A percentile compares a stretch with the other conserved stretches of the same genome.
phyloP scores from a whole-genome alignment of 2,329 filamentous ascomycete species.

The Sporothrix curviconia region DNA sequence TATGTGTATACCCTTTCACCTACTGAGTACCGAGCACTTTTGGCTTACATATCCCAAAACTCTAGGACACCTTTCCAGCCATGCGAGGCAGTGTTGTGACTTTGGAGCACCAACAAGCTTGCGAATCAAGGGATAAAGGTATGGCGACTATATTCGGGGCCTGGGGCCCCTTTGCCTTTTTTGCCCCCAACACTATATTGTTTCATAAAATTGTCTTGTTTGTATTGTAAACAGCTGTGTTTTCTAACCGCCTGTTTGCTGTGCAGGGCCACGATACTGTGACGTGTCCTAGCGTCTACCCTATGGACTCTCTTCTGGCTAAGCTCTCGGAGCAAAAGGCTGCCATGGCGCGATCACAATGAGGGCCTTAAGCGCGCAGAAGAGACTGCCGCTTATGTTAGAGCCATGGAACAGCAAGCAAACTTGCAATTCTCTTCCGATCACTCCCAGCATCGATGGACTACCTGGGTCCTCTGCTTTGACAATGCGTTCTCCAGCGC shows the following conservation, averaged over 20 bases:
- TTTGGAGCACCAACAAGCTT: slow-evolving; percentile 48
- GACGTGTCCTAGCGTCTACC: slow-evolving; percentile 35
- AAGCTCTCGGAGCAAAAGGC: slow-evolving; percentile 67
- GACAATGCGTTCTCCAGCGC: slow-evolving; percentile 49
- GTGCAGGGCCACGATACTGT: slow-evolving; percentile 41
- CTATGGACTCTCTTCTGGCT: slow-evolving; percentile 67
- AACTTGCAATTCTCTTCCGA: slow-evolving; percentile 53
- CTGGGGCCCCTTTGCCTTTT: no score
- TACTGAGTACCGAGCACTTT: no score
- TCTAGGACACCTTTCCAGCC: slow-evolving; percentile 16
- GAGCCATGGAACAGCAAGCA: slow-evolving; percentile 41
- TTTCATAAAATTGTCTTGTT: not conserved
- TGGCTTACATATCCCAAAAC: no score
- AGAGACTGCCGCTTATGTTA: slow-evolving; percentile 31
- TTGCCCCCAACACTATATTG: not conserved
- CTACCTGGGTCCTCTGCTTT: slow-evolving; percentile 40
- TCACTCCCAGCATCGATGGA: slow-evolving; percentile 55
- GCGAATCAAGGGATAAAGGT: slow-evolving; percentile 53
- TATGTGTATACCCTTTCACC: no score
- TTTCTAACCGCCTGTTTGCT: not conserved
- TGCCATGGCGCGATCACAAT: slow-evolving; percentile 52
- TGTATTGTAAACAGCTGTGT: slow-evolving; percentile 19
- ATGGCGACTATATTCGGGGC: not conserved
- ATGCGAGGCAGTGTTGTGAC: slow-evolving; percentile 40
- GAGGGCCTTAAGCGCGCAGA: slow-evolving; percentile 41